phyloP scores from a whole-genome alignment of 2,329 filamentous ascomycete species.

The Akanthomyces lecanii region DNA sequence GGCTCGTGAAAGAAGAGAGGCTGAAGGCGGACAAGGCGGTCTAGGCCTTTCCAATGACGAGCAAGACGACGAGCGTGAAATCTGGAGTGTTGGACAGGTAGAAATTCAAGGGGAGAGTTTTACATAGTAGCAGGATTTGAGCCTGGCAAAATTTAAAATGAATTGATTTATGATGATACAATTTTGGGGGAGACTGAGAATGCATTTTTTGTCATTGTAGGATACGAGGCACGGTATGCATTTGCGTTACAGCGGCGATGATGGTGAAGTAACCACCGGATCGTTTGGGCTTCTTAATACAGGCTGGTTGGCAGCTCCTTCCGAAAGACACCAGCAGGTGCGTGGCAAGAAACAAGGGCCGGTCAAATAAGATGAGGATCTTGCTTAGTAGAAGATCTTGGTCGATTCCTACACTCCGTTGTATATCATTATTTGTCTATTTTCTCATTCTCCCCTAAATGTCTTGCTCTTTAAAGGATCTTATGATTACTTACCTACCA shows the following conservation, averaged over 20 bases:
- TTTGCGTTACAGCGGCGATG: background rate
- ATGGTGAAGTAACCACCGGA: background rate
- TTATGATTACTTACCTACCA: too few relatives aligned
- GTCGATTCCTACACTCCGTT: too few relatives aligned
- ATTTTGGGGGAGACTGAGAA: background rate
- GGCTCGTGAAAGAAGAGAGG: slow-evolving; percentile 82
- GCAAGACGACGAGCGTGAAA: slow-evolving; percentile 87
- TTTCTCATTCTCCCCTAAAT: too few relatives aligned
- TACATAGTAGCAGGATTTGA: slow-evolving; percentile 27
- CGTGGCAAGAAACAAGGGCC: too few relatives aligned
- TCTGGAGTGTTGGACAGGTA: slow-evolving; percentile 91
- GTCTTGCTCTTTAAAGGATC: too few relatives aligned
- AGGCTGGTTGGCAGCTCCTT: background rate
- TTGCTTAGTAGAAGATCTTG: too few relatives aligned
- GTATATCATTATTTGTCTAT: background rate
- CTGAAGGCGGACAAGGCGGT: slow-evolving; percentile 83
- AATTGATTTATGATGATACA: background rate
- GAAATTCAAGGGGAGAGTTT: slow-evolving; percentile 66
- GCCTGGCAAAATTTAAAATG: background rate
- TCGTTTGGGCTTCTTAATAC: too few relatives aligned
- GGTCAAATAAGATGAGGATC: too few relatives aligned
- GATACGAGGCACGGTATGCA: background rate
- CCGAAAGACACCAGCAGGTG: background rate
- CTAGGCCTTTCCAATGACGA: slow-evolving; percentile 87
- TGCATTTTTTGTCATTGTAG: background rate